Evolutionary conservation across 2,329 filamentous ascomycete species (phyloP), one percentile per base, ranked within the genome.

Genomic region (Teratosphaeria zuluensis): DNA sequence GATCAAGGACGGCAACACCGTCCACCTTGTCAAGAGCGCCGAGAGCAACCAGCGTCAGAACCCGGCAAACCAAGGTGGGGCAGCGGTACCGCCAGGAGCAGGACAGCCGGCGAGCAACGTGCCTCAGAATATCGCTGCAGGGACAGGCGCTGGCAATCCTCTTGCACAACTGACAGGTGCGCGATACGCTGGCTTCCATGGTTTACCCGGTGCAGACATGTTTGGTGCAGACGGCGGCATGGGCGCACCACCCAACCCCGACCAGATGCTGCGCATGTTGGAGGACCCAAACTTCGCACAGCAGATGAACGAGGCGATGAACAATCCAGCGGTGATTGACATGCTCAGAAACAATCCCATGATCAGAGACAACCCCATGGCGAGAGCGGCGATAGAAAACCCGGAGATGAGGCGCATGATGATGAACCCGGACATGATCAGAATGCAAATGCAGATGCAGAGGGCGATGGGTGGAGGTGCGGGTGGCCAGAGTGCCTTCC

Each of bases 161-260:
- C 81, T 99, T 24, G 90, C 92, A 55, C 90, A 89, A 19, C 77
- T 99, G 64, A 99, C 94, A 0, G 92, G 94, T 57, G 94, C 94
- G 31, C 83, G 94, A 66, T 97, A 95, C 75, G 94, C 94, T 51
- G 94, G 94, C 6, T 90, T 95, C 72, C 87, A 92, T 59, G 90
- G 90, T 61, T 81, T 99, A 46, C 94, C 94, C 3, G 90, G 88
- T 58, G 86, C 88, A 62, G 89, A 92, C 63, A 85, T 90, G 77
- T 97, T 99, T 73, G 92, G 94, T 14, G 90, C 92, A 30, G 92
- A 97, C 71, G 92, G 92, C 68, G 92, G 92, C 61, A 96, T 96
- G 91, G 90, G 91, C 38, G 88, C 92, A 35, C 90, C 90, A 35
- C 90, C 83, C 70, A 84, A 85, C 70, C 84, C 90, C 61, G 92